These are phyloP conservation scores for Yarrowia sp. DNA, from an alignment of 805 yeast species.

Conservation along the genomic window DNA sequence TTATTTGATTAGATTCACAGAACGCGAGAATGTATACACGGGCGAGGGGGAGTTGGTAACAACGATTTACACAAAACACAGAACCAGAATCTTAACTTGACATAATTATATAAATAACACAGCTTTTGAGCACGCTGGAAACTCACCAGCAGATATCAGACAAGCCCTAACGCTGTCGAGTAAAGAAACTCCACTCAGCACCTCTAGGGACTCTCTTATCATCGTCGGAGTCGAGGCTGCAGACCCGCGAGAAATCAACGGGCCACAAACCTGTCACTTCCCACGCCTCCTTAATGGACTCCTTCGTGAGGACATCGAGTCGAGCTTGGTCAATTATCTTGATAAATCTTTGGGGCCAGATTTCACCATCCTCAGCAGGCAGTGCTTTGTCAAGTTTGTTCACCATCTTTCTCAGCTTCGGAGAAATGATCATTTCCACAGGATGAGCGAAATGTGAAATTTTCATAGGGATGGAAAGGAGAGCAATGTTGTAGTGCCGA, in stretches of 20 bases:
- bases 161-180: too few species aligned
- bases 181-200: too few species aligned
- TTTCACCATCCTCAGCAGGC: not conserved
- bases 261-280: not conserved
- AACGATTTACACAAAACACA: too few species aligned
- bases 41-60: too few species aligned
- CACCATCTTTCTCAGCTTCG: not conserved
- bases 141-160: too few species aligned
- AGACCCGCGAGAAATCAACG: not conserved
- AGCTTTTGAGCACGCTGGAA: too few species aligned
- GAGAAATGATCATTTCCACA: not conserved
- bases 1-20: not conserved
- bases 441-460: not conserved
- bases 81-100: too few species aligned
- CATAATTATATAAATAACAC: too few species aligned
- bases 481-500: not conserved
- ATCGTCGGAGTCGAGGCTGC: not conserved
- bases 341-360: not conserved
- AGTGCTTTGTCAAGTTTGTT: not conserved
- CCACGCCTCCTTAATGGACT: not conserved
- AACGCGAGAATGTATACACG: too few species aligned
- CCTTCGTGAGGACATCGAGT: not conserved
- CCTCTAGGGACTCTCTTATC: not conserved
- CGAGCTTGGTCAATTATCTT: not conserved
- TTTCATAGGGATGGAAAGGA: not conserved